Percentiles rank a stretch among this genome's conserved stretches.
phyloP scores from a whole-genome alignment of 495 filamentous ascomycete genomes.

The Aspergillus avenaceus region DNA sequence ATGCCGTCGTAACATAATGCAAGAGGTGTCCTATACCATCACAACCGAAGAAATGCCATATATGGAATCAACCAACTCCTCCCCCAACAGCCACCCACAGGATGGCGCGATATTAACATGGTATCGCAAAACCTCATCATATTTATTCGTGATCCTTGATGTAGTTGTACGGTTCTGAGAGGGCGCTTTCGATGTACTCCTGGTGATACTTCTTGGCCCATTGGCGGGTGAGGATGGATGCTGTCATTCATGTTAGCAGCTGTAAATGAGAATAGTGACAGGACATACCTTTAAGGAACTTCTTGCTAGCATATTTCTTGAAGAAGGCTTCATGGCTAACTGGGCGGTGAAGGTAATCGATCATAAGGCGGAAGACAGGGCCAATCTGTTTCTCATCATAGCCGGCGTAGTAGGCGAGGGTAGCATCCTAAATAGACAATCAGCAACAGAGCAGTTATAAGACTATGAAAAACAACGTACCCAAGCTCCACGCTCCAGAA shows the following conservation, averaged over 20 bases:
- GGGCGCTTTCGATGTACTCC: slow-evolving; percentile 39
- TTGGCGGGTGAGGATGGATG: slow-evolving; percentile 82
- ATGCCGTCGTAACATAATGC: slow-evolving; percentile 47
- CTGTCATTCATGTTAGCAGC: slow-evolving; percentile 40
- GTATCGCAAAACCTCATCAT: slow-evolving; percentile 22
- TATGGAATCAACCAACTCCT: slow-evolving; percentile 35
- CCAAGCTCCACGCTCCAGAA: slow-evolving; percentile 86
- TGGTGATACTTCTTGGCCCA: slow-evolving; percentile 79
- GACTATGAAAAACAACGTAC: slow-evolving; percentile 45
- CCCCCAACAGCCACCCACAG: slow-evolving; percentile 17
- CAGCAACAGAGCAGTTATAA: slow-evolving; percentile 12
- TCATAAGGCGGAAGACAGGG: slow-evolving; percentile 89
- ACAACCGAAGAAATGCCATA: slow-evolving; percentile 43
- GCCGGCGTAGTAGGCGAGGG: slow-evolving; percentile 87
- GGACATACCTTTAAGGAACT: slow-evolving; percentile 83
- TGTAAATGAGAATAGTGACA: background rate
- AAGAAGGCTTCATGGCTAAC: slow-evolving; percentile 96
- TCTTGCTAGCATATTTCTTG: slow-evolving; percentile 99
- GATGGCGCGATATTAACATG: slow-evolving; percentile 14
- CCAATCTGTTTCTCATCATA: slow-evolving; percentile 90
- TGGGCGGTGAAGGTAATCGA: slow-evolving; percentile 87
- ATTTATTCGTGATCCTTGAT: slow-evolving; percentile 36
- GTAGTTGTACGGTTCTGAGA: slow-evolving; percentile 33
- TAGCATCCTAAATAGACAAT: slow-evolving; percentile 60
- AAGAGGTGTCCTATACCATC: slow-evolving; percentile 39